Conservation (phyloP, 2,329 filamentous ascomycete genomes). For the Lachnellula cervina region DNA sequence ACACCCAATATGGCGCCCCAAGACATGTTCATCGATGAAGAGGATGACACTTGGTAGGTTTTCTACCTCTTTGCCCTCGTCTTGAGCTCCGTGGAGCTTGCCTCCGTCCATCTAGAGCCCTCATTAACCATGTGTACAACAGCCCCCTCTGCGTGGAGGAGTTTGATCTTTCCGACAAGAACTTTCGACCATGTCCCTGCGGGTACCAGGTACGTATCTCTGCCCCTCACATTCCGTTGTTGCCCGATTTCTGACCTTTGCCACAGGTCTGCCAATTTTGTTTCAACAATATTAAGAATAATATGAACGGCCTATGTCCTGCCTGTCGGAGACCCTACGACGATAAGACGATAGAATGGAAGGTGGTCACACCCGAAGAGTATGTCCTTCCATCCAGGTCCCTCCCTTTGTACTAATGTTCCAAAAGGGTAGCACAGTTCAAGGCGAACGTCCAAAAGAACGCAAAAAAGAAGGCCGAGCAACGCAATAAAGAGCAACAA, state of each 20-base stretch:
- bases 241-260: slow-evolving; percentile 7
- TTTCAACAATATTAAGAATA: slow-evolving; percentile 98
- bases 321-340: slow-evolving; percentile 94
- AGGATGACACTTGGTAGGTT: slow-evolving; percentile 63
- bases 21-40: slow-evolving; percentile 67
- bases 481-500: slow-evolving; percentile 89
- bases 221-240: neutral
- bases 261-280: slow-evolving; percentile 96
- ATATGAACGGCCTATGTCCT: slow-evolving; percentile 96
- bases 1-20: slow-evolving; percentile 54
- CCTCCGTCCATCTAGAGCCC: neutral
- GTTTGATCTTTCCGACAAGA: slow-evolving; percentile 95
- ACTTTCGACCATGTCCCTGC: slow-evolving; percentile 94
- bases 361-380: slow-evolving; percentile 92
- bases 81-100: neutral
- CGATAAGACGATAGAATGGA: slow-evolving; percentile 96
- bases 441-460: slow-evolving; percentile 78
- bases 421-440: slow-evolving; percentile 63
- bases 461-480: slow-evolving; percentile 83
- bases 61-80: neutral
- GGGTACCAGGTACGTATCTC: slow-evolving; percentile 79
- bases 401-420: slow-evolving; percentile 9
- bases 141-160: slow-evolving; percentile 98
- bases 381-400: slow-evolving; percentile 43
- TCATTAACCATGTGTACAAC: slow-evolving; percentile 26